A percentile compares a stretch with the other conserved stretches of the same genome.
Evolutionary conservation across 2,329 filamentous ascomycete species (phyloP).

Genomic region (Monilinia fructicola): DNA sequence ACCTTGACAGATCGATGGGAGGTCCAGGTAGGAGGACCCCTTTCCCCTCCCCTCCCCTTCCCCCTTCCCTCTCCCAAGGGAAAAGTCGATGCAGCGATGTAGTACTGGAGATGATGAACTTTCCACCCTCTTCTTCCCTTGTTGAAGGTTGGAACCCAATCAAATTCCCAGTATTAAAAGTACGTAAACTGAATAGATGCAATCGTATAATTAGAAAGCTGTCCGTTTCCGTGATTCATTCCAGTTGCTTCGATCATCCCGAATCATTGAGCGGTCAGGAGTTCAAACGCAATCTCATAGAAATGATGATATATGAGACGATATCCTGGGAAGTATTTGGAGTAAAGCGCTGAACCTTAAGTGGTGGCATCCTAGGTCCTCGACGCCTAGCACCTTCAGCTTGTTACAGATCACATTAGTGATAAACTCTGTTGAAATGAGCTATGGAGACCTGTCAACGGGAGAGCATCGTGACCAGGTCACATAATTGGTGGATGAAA

Average conservation of each 20-base stretch:
- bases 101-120: background rate
- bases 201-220: background rate
- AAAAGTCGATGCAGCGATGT: slow-evolving; percentile 1
- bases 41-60: no score
- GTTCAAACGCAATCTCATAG: slow-evolving; percentile 10
- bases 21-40: background rate
- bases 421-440: slow-evolving; percentile 10
- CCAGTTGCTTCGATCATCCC: slow-evolving; percentile 4
- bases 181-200: background rate
- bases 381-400: background rate
- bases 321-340: background rate
- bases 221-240: background rate
- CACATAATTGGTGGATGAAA: background rate
- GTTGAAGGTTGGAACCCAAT: slow-evolving; percentile 10
- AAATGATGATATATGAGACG: slow-evolving; percentile 7
- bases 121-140: background rate
- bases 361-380: background rate
- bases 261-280: slow-evolving; percentile 4
- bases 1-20: slow-evolving; percentile 15
- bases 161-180: background rate
- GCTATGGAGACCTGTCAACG: background rate
- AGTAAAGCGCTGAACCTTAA: slow-evolving; percentile 12
- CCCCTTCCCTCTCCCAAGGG: background rate
- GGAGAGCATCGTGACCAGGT: slow-evolving; percentile 1
- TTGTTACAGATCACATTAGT: background rate